A percentile compares a stretch with the other conserved stretches of the same genome.
phyloP scores from a whole-genome alignment of 139 green algal genomes.

The Chlamydomonas sp. region DNA sequence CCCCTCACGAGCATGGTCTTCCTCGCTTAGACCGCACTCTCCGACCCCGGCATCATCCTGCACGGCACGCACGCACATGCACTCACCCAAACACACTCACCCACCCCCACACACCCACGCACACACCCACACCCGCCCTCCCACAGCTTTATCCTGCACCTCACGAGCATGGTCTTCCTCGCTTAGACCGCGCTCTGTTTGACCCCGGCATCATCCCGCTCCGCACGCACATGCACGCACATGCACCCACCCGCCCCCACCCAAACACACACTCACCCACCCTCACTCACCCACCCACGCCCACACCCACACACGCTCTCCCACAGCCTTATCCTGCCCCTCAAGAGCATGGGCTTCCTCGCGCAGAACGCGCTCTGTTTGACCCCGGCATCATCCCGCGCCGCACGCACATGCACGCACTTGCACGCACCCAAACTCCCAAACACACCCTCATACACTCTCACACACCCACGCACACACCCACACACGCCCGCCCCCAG shows the following conservation, averaged over 20 bases:
- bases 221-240: slow-evolving; percentile 27
- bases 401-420: not conserved
- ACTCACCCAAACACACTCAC: not conserved
- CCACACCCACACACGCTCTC: too few species aligned
- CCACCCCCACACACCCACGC: too few species aligned
- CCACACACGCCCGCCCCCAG: not conserved
- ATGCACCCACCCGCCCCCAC: not conserved
- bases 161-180: not conserved
- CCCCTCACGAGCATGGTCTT: slow-evolving; percentile 19
- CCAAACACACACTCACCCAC: not conserved
- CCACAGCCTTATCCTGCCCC: not conserved
- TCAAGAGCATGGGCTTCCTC: not conserved
- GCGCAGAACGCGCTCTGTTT: not conserved
- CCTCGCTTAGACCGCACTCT: not conserved
- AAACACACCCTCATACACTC: not conserved
- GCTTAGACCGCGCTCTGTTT: not conserved
- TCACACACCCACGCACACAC: too few species aligned
- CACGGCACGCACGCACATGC: not conserved
- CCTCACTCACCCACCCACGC: not conserved
- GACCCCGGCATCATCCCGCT: not conserved
- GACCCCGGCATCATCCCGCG: not conserved
- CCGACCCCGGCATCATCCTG: not conserved
- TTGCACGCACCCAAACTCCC: not conserved
- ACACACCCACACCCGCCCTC: too few species aligned
- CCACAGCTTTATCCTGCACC: not conserved